A percentile compares a stretch with the other conserved stretches of the same genome.
Conservation (phyloP, 1,139 yeast species). For the Yamadazyma oceani region DNA sequence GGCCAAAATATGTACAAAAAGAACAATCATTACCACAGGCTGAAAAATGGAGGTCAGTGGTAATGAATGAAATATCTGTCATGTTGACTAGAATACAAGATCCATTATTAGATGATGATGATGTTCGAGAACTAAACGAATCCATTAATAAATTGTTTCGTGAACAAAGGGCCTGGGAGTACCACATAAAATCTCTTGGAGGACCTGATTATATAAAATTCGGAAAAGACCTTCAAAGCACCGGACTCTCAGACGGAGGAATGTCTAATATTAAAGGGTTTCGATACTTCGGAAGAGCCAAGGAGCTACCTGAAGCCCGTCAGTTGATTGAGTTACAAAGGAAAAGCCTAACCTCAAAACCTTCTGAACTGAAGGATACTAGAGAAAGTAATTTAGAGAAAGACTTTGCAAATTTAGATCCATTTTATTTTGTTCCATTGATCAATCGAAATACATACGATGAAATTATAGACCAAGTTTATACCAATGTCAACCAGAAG, state of each 20-base stretch:
- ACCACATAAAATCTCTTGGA: slow-evolving; percentile 64
- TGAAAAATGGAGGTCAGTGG: slow-evolving; percentile 72
- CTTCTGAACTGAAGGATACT: slow-evolving; percentile 12
- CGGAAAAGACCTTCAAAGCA: slow-evolving; percentile 24
- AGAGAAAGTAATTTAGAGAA: slow-evolving; percentile 19
- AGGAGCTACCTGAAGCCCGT: slow-evolving; percentile 71
- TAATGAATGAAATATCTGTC: slow-evolving; percentile 62
- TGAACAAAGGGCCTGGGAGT: slow-evolving; percentile 78
- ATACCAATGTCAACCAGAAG: slow-evolving; percentile 20
- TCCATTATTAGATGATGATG: slow-evolving; percentile 53
- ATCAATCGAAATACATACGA: neutral
- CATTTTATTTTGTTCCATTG: slow-evolving; percentile 30
- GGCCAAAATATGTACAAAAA: slow-evolving; percentile 62
- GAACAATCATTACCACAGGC: slow-evolving; percentile 64
- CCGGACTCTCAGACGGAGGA: slow-evolving; percentile 22
- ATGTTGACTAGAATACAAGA: slow-evolving; percentile 69
- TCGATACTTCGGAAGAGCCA: slow-evolving; percentile 81
- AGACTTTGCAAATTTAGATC: slow-evolving; percentile 19
- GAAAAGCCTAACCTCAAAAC: slow-evolving; percentile 1
- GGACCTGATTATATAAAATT: slow-evolving; percentile 60
- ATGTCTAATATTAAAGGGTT: slow-evolving; percentile 48
- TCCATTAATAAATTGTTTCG: slow-evolving; percentile 65
- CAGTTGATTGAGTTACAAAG: slow-evolving; percentile 2
- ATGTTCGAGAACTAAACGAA: slow-evolving; percentile 74
- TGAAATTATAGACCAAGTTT: slow-evolving; percentile 12